Conservation (phyloP, 2,329 filamentous ascomycete species). For the Emergomyces orientalis region DNA sequence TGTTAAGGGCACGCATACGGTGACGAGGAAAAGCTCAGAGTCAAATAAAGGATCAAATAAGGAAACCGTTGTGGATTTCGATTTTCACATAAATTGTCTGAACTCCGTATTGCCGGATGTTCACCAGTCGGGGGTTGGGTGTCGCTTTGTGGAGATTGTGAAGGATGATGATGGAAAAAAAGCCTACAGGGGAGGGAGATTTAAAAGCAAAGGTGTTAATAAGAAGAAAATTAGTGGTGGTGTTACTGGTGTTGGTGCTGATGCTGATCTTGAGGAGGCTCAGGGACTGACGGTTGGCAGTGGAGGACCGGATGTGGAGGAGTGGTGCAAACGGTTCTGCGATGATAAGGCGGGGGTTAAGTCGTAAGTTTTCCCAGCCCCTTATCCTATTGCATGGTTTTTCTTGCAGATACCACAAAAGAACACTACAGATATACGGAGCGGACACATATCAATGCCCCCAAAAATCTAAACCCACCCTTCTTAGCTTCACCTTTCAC, state of each 20-base stretch:
- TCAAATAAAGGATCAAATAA: not conserved
- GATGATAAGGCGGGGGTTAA: conserved; percentile 28
- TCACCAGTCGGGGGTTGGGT: not conserved
- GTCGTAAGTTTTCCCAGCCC: conserved; percentile 23
- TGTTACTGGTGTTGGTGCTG: not conserved
- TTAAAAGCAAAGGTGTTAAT: conserved; percentile 12
- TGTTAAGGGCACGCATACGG: conserved; percentile 46
- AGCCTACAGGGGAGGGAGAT: conserved; percentile 22
- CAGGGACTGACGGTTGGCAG: conserved; percentile 18
- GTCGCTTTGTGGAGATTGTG: conserved; percentile 13
- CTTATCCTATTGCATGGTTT: not conserved
- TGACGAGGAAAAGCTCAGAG: conserved; percentile 27
- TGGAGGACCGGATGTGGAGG: conserved; percentile 11
- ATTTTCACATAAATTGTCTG: conserved; percentile 22
- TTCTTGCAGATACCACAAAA: not conserved
- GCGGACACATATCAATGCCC: not conserved
- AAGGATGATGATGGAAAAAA: conserved; percentile 20
- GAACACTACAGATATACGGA: not conserved
- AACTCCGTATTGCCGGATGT: conserved; percentile 17
- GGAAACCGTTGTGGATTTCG: conserved; percentile 24
- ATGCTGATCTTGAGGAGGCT: conserved; percentile 12
- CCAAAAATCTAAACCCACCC: conserved; percentile 13
- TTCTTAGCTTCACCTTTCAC: conserved; percentile 22
- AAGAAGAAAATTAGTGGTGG: conserved; percentile 6
- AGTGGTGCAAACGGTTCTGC: conserved; percentile 32